Conservation (phyloP, 768 basidiomycete genomes). For the Termitomyces sp. region DNA sequence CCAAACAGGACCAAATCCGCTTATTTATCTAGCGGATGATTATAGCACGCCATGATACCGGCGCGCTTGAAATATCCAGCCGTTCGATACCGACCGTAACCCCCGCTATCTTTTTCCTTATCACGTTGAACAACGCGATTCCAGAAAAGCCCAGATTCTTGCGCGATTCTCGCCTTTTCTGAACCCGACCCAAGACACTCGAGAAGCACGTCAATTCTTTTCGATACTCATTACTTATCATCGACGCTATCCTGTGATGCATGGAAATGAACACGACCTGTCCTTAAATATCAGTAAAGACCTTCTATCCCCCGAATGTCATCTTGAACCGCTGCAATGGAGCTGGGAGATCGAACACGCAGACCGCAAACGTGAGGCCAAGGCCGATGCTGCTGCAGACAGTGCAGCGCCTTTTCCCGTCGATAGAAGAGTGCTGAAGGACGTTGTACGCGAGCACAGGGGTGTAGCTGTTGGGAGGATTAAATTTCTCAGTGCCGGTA, state of each 20-base stretch:
- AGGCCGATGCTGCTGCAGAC: conserved; percentile 58
- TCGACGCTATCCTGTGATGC: conserved; percentile 26
- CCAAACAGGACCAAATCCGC: conserved; percentile 12
- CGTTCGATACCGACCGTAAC: neutral
- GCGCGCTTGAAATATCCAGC: conserved; percentile 7
- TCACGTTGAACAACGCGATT: neutral
- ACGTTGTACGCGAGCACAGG: conserved; percentile 72
- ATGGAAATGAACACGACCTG: conserved; percentile 22
- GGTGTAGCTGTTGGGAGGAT: conserved; percentile 63
- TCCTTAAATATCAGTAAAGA: conserved; percentile 12
- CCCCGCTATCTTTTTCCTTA: conserved; percentile 1
- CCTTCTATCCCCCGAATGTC: conserved; percentile 3
- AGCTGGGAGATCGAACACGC: conserved; percentile 67
- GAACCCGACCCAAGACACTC: neutral
- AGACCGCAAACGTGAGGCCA: conserved; percentile 61
- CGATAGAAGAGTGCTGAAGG: conserved; percentile 68
- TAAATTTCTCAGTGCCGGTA: conserved; percentile 69
- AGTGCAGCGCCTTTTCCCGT: conserved; percentile 66
- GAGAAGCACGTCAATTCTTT: conserved; percentile 6
- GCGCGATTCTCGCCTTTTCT: neutral
- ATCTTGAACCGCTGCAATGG: conserved; percentile 44
- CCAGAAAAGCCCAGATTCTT: neutral
- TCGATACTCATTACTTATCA: conserved; percentile 1
- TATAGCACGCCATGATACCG: conserved; percentile 11
- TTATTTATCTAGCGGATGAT: conserved; percentile 10